Evolutionary conservation across 2,329 filamentous ascomycete genomes (phyloP).

Genomic region (Dendrostoma leiphaemia): DNA sequence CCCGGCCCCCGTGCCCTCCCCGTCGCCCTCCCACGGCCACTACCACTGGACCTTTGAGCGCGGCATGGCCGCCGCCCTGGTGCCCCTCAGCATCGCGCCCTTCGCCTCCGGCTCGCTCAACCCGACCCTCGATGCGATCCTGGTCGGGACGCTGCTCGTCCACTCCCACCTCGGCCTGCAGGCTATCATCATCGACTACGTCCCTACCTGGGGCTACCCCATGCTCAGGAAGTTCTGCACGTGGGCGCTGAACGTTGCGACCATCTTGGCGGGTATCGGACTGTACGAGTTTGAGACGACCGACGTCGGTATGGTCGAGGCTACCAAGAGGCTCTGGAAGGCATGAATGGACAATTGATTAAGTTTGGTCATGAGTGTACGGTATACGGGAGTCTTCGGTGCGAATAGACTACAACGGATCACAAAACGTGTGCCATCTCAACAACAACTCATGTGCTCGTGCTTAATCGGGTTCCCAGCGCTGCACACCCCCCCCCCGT

Average conservation of each 20-base stretch:
- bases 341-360: constrained; percentile 53
- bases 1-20: constrained; percentile 68
- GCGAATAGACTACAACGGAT: too few relatives aligned
- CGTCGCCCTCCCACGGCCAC: constrained; percentile 79
- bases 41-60: constrained; percentile 99
- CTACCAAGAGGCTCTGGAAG: constrained; percentile 84
- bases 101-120: constrained; percentile 92
- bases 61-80: constrained; percentile 72
- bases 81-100: constrained; percentile 85
- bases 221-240: constrained; percentile 63
- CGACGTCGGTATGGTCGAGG: constrained; percentile 91
- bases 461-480: too few relatives aligned
- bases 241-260: constrained; percentile 78
- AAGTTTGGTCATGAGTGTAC: too few relatives aligned
- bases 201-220: constrained; percentile 71
- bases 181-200: constrained; percentile 87
- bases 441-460: too few relatives aligned
- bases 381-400: too few relatives aligned
- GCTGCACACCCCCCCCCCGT: too few relatives aligned
- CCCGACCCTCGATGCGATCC: constrained; percentile 80
- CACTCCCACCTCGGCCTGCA: constrained; percentile 97
- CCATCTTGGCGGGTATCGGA: constrained; percentile 78
- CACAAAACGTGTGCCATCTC: too few relatives aligned
- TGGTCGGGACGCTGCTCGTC: constrained; percentile 79
- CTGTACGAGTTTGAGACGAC: constrained; percentile 99